Evolutionary conservation across 2,329 filamentous ascomycete species (phyloP).

Genomic region (Botrytis hyacinthi): DNA sequence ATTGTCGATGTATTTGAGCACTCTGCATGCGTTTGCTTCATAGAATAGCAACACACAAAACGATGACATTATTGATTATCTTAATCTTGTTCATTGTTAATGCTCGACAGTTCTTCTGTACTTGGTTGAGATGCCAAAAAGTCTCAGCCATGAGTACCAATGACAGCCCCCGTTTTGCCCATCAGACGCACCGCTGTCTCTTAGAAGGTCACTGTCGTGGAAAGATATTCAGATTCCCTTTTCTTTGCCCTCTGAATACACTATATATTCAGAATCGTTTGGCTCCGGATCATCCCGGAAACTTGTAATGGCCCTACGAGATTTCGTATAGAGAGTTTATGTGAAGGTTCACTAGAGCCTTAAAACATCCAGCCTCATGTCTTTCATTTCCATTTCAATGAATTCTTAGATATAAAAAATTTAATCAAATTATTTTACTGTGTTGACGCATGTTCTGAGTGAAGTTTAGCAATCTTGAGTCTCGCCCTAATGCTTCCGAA

Average conservation of each 20-base stretch:
- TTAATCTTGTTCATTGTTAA: background rate
- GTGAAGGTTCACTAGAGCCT: background rate
- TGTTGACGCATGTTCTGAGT: background rate
- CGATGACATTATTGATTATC: background rate
- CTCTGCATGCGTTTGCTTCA: no score
- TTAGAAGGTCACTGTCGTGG: background rate
- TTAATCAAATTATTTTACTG: background rate
- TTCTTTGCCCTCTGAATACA: constrained; percentile 1
- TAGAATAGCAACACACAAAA: background rate
- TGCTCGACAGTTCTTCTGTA: background rate
- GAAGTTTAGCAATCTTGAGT: background rate
- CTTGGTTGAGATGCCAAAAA: background rate
- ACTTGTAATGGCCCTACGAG: background rate
- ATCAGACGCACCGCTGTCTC: background rate
- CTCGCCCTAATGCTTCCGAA: constrained; percentile 19
- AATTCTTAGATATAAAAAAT: background rate
- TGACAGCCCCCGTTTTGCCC: background rate
- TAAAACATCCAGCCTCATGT: background rate
- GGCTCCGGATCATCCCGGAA: background rate
- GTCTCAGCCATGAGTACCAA: background rate
- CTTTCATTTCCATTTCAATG: background rate
- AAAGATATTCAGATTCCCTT: background rate
- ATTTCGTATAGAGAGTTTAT: background rate
- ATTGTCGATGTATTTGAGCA: background rate
- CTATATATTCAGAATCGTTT: background rate